Evolutionary conservation across 768 basidiomycete species (phyloP), one percentile per base, ranked within the genome.

Genomic region (Suillus sp.): DNA sequence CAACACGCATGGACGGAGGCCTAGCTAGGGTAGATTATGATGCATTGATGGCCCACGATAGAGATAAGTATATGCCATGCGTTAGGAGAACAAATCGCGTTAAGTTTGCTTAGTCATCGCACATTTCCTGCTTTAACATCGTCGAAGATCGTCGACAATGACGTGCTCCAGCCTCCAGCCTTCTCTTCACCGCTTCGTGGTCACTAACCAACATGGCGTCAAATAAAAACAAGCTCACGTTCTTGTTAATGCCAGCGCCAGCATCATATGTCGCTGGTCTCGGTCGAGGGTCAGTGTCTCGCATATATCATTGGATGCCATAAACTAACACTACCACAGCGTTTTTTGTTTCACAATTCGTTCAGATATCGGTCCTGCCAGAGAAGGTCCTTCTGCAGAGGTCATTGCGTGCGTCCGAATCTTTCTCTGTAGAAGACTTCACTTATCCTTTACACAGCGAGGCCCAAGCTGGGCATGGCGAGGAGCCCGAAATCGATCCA

Each of bases 191-290:
- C n/a, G n/a, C n/a, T n/a, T n/a, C n/a, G n/a, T n/a, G n/a, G n/a
- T n/a, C n/a, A 4, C 20, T 27, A 37, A 50, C 18, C 47, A 20
- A 69, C 22, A 83, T 84, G 81, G 79, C 80, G 30, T 70, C 81
- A 1, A 79, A 78, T 62, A 90, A 89, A 71, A 93, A 92, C 74
- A 93, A 93, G 77, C 79, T 95, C 71, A 92, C 93, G 0, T 95
- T 95, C 72, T 71, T 95, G 71, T 92, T 91, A 2, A 93, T 93
- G 91, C 90, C 93, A 3, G 96, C 96, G 32, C 96, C 96, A 43
- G 92, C 96, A 0, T 96, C 94, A 1, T 99, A 98, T 76, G 97
- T 99, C 42, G 97, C 96, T 68, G 97, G 97, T 90, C 89, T 98
- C 37, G 96, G 96, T 78, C 88, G 96, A 82, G 96, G 95, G 91